A percentile compares a stretch with the other conserved stretches of the same genome.
These are phyloP conservation scores for Trametes polyzona DNA, from an alignment of 1,284 basidiomycete species.

Conservation along the genomic window DNA sequence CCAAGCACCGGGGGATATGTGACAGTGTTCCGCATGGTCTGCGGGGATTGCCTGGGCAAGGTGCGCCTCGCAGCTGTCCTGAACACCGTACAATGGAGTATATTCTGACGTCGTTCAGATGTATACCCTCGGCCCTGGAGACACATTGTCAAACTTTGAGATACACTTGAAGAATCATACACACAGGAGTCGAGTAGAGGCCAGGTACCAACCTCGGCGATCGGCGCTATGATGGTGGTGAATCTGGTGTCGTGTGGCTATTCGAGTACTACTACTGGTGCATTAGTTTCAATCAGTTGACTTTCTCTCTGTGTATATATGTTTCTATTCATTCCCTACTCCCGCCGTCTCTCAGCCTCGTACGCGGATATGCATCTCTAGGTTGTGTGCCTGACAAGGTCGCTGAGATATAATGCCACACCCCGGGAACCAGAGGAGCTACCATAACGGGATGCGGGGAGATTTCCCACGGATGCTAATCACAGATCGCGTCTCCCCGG, in stretches of 20 bases:
- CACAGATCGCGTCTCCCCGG: not conserved
- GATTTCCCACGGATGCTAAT: constrained; percentile 21
- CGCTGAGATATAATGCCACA: too few relatives aligned
- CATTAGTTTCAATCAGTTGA: too few relatives aligned
- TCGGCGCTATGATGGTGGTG: not conserved
- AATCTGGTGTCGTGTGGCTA: too few relatives aligned
- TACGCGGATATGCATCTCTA: too few relatives aligned
- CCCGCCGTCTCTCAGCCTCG: too few relatives aligned
- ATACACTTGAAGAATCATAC: not conserved
- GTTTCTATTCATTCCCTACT: too few relatives aligned
- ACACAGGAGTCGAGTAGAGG: not conserved
- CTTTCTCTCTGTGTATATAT: too few relatives aligned
- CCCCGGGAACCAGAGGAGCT: not conserved
- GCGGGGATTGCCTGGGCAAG: constrained; percentile 8
- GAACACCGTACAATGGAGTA: too few relatives aligned
- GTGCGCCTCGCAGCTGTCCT: not conserved
- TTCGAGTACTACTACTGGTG: too few relatives aligned
- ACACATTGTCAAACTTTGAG: constrained; percentile 7
- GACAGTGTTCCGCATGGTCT: constrained; percentile 4
- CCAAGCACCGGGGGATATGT: constrained; percentile 7
- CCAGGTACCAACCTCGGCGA: not conserved
- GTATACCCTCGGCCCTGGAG: not conserved
- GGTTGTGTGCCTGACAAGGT: too few relatives aligned
- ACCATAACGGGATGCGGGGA: not conserved
- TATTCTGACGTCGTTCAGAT: not conserved